Evolutionary conservation across 1,284 basidiomycete genomes (phyloP), one percentile per base, ranked within the genome.

Genomic region (Leccinum laetum): DNA sequence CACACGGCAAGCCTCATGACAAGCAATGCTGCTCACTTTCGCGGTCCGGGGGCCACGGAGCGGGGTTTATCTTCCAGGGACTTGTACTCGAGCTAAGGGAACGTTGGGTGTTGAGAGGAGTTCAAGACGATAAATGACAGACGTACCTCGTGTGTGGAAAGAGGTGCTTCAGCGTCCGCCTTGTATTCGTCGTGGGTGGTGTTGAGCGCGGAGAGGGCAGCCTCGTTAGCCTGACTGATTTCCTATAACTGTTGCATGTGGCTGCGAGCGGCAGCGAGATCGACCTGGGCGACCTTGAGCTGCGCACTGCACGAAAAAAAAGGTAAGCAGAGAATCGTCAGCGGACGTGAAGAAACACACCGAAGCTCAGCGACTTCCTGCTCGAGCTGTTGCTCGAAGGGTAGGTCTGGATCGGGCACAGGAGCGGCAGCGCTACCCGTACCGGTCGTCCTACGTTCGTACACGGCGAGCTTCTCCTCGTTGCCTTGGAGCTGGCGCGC

Each of bases 181-280:
- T 88, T 91, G 80, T 91, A 95, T 74, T 94, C 89, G 63, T 96
- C 93, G 69, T 91, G 88, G 0, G 91, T 92, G 0, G 81, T 77
- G 63, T 89, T 90, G 56, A 96, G 78, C 52, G 86, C 85, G 26
- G 85, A 82, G 6, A 96, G 81, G 16, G 93, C 92, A 67, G 84
- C 84, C 73, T 96, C 94, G 70, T 86, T 94, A 0, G 92, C 91
- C 71, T 90, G 85, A 65, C 91, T 91, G 71, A 95, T 94, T 65
- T 91, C 88, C 74, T 93, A 86, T 84, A 91, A 95, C 75, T 95
- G 93, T 68, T 91, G 85, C 24, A 91, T 89, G 72, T 95, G 91
- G 60, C 81, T 85, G 61, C 84, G 83, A 3, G 93, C 89, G 44
- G 88, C 81, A 5, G 86, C 81, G 41, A 94, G 82, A 69, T 95